Evolutionary conservation across 2,329 filamentous ascomycete genomes (phyloP), one percentile per base, ranked within the genome.

Genomic region (Dactylellina drechsleri): DNA sequence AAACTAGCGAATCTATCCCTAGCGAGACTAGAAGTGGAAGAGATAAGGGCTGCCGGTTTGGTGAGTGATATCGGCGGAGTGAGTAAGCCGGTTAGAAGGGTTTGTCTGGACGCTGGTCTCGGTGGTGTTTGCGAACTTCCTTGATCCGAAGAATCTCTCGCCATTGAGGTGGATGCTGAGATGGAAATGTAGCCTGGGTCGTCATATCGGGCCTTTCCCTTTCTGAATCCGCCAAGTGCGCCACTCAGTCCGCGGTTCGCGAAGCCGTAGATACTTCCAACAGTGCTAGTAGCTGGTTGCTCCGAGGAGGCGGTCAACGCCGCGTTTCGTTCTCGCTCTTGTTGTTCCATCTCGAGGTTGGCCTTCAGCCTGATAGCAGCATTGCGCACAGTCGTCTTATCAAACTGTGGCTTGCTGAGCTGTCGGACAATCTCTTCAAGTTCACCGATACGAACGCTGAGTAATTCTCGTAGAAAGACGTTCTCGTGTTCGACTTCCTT

Each of bases 311-410:
- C 72, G 10, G 6, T 71, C 7, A 76, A 16, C 13, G 65, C 66
- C n/a, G 66, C 66, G 16, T 59, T 60, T 28, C 95, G 88, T 82
- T 98, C 94, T 60, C 92, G 92, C 83, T 97, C 93, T 81, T 97
- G 92, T 81, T 96, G 92, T 82, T 99, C 94, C 95, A 99, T 99
- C 81, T 98, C 92, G 41, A 99, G 85, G 80, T 97, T 97, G 13
- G 95, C 92, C 81, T 92, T 92, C 75, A 99, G 89, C 62, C 95
- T 90, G 79, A 98, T 98, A 41, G 92, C 92, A 4, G 93, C 93
- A 81, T 98, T 93, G 79, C 91, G 92, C 77, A 97, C 91, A 4
- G 87, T 86, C 76, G 92, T 88, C 68, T 88, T 88, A 81, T 98
- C 90, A 81, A 92, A 95, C 26, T 86, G 84, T 3, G 93, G 90